Conservation (phyloP, 2,329 filamentous ascomycete genomes). For the Plectosphaerella cucumerina region DNA sequence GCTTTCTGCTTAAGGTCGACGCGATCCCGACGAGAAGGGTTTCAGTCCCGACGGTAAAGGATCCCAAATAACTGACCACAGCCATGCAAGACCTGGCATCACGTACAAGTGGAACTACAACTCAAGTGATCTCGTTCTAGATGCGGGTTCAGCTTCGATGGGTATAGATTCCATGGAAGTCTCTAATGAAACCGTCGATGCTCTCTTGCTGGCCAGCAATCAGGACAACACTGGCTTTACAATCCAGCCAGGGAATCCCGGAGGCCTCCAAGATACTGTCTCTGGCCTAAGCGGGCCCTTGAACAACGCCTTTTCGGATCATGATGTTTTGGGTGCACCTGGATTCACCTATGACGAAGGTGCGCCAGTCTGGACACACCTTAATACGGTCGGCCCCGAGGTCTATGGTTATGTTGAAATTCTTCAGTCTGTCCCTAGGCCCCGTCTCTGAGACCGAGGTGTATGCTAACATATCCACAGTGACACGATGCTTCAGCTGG, state of each 20-base stretch:
- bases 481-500: not conserved
- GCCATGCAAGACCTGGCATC: not conserved
- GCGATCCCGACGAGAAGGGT: not conserved
- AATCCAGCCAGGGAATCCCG: not conserved
- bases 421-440: not conserved
- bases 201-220: not conserved
- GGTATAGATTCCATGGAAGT: not conserved
- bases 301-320: not conserved
- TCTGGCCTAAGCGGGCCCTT: not conserved
- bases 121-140: too few relatives aligned
- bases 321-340: not conserved
- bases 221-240: not conserved
- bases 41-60: not conserved
- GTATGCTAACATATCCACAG: not conserved
- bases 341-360: not conserved
- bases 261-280: not conserved
- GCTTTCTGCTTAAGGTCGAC: not conserved
- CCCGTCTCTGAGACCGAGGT: not conserved
- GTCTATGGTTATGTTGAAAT: not conserved
- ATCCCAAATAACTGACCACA: not conserved
- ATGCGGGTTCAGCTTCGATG: not conserved
- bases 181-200: not conserved
- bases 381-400: not conserved
- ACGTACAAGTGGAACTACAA: not conserved
- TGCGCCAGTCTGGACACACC: not conserved